A percentile compares a stretch with the other conserved stretches of the same genome.
Evolutionary conservation across 106 monocot genomes (phyloP).

Genomic region (Triglochin maritima): DNA sequence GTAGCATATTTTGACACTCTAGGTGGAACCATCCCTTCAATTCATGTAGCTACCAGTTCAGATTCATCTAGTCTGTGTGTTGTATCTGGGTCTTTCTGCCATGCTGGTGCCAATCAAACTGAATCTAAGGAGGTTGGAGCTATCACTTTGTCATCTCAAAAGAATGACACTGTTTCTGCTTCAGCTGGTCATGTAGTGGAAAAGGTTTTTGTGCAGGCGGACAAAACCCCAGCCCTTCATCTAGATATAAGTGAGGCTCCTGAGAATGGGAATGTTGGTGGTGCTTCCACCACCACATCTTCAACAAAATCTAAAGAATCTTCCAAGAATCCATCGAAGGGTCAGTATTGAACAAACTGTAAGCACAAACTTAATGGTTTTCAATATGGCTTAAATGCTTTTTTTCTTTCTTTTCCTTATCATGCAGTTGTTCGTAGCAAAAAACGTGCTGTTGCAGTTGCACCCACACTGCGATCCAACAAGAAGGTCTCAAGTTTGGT

Average conservation of each 20-base stretch:
- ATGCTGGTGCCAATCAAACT: constrained; percentile 11
- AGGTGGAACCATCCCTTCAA: constrained; percentile 18
- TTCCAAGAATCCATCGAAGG: constrained; percentile 52
- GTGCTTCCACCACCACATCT: background rate
- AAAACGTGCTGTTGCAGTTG: constrained; percentile 53
- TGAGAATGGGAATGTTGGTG: constrained; percentile 12
- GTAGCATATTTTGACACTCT: constrained; percentile 36
- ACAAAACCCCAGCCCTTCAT: background rate
- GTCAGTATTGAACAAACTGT: constrained; percentile 5
- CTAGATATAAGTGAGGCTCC: constrained; percentile 13
- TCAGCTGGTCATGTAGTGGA: background rate
- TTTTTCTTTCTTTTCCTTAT: background rate
- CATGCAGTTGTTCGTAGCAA: constrained; percentile 53
- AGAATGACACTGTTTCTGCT: constrained; percentile 12
- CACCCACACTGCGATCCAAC: constrained; percentile 56
- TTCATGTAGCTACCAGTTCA: constrained; percentile 10
- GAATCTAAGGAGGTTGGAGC: constrained; percentile 12
- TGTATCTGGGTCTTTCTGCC: constrained; percentile 29
- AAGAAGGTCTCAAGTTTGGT: constrained; percentile 93
- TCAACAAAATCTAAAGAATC: constrained; percentile 4
- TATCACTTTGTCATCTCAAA: constrained; percentile 7
- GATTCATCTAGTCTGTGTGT: constrained; percentile 30
- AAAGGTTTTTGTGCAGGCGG: background rate
- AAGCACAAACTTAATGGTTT: background rate
- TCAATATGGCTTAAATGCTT: background rate